Evolutionary conservation across 805 yeast species (phyloP), one percentile per base, ranked within the genome.

Genomic region (Teunomyces cretensis): DNA sequence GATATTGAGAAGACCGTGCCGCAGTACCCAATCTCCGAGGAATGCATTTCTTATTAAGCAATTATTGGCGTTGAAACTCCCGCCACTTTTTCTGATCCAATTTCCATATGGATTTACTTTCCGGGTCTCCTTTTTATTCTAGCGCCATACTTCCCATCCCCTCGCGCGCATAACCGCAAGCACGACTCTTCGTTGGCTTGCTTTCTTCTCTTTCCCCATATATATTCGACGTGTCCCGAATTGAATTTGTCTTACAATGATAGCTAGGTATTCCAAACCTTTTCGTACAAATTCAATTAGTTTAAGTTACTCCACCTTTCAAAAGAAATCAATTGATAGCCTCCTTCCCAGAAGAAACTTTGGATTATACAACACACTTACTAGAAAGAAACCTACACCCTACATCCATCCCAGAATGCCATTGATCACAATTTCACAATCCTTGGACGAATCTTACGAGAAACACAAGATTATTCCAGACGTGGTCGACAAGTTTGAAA

Each of bases 381-480:
- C 6, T 30, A 28, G 32, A 38, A 38, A 38, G 22, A 26, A 11
- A 7, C 24, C 22, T 15, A 14, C 46, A n/a, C 19, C 42, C 11
- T 30, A 22, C 11, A 12, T 42, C 12, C 19, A 42, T 14, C 11
- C 41, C 22, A 62, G 49, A 52, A 73, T 71, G 78, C 63, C 63
- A 43, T 67, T 78, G 45, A 65, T 78, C 53, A 79, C 83, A 14
- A 79, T 79, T 46, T 73, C 81, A 33, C 79, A 75, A 60, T 76
- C 80, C 31, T 70, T 79, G 49, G 79, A 73, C 55, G 83, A 78
- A 47, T 64, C 80, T 13, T 70, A 68, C 50, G 53, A 58, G 43
- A 77, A 76, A 55, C 78, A 74, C 61, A 76, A 72, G 50, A 64
- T 79, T 44, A 61, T 75, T 27, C 83, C 84, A 24, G 81, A 77